These are phyloP conservation scores for Candida multigemmis DNA, from an alignment of 805 yeast species.

Conservation along the genomic window DNA sequence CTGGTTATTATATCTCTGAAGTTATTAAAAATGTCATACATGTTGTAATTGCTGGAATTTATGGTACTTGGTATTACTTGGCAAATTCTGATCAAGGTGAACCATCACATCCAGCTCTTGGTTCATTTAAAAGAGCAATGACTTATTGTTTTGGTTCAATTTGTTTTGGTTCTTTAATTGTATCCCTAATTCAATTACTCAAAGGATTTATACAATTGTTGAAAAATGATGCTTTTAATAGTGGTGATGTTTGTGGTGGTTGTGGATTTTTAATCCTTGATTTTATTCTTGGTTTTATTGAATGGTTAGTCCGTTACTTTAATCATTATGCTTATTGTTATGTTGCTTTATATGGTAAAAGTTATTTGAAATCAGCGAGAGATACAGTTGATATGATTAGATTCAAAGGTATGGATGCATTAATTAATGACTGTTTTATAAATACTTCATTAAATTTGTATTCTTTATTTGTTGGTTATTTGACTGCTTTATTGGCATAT, in stretches of 20 bases:
- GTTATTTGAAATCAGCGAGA: slow-evolving; percentile 65
- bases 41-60: slow-evolving; percentile 73
- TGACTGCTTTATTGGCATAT: slow-evolving; percentile 51
- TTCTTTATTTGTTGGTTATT: slow-evolving; percentile 59
- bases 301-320: slow-evolving; percentile 78
- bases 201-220: slow-evolving; percentile 45
- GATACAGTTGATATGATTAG: slow-evolving; percentile 75
- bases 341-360: slow-evolving; percentile 78
- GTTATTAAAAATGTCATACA: slow-evolving; percentile 76
- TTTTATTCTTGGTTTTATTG: slow-evolving; percentile 52
- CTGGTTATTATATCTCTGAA: slow-evolving; percentile 78
- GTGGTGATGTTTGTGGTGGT: slow-evolving; percentile 45
- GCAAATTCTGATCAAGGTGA: slow-evolving; percentile 66
- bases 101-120: slow-evolving; percentile 72
- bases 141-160: slow-evolving; percentile 87
- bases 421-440: slow-evolving; percentile 77
- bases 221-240: slow-evolving; percentile 42
- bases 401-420: slow-evolving; percentile 74
- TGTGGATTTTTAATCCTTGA: slow-evolving; percentile 47
- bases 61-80: slow-evolving; percentile 87
- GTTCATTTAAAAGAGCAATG: slow-evolving; percentile 71
- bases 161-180: slow-evolving; percentile 74
- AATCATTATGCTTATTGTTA: slow-evolving; percentile 87
- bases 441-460: slow-evolving; percentile 74
- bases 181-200: slow-evolving; percentile 61